Base-by-base conservation (phyloP, 768 basidiomycete genomes). In the Neoboletus brunneissimus region DNA sequence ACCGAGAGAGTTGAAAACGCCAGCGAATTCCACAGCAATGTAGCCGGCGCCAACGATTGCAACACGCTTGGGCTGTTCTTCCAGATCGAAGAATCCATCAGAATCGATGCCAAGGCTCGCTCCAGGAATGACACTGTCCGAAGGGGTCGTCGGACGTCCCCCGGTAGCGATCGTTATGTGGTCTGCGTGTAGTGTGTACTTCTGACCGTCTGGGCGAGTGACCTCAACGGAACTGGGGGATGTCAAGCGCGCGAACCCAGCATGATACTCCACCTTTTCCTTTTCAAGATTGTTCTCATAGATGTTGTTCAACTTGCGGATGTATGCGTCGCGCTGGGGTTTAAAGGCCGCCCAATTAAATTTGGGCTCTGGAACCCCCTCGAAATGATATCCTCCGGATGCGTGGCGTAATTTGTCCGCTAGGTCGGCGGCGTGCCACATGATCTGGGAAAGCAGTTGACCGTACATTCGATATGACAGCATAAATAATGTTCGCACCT, bases 41-140 rank as follows among this genome's bases (percentile, higher is more conserved):
- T 99, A 99, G 1, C 97, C 97, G 15, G 97, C 97, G 45, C 97
- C 97, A 42, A 98, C 87, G 53, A 98, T 88, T 4, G 88, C 95
- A 31, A 97, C 94, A 55, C 94, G 84, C 73, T 88, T 91, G 10
- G 97, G 97, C 71, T 96, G 94, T 50, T 88, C 81, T 61, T 85
- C 84, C 44, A 99, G 83, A 44, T 85, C 91, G 65, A 99, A 99
- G 79, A 99, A 99, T 3, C 94, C 95, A 71, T 99, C 97, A 10
- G 93, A 96, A 73, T 87, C 79, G 61, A 93, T 96, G 27, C 95
- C 97, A 43, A 91, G 81, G 38, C 85, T 86, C 10, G 95, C 94
- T 38, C 97, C 97, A 29, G 94, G 93, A 56, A 98, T 88, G 37
- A 83, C 64, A 5, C 87, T 78, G 13, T 95, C 90, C 20, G 80